A percentile compares a stretch with the other conserved stretches of the same genome.
phyloP scores from a whole-genome alignment of 495 filamentous ascomycete genomes.

The Trichocladium uniseriatum region DNA sequence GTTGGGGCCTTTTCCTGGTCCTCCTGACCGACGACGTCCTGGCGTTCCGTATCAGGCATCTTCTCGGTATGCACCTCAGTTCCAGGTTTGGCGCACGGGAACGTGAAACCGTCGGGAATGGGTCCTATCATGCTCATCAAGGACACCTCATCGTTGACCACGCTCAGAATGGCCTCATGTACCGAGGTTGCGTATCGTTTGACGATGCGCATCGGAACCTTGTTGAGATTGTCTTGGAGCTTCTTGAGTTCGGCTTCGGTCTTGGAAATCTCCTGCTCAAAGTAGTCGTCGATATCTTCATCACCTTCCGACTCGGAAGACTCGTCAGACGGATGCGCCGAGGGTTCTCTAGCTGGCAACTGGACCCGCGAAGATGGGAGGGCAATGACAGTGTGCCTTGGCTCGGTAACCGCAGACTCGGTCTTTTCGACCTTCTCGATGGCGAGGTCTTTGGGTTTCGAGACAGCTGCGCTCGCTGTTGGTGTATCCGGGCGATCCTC shows the following conservation, averaged over 20 bases:
- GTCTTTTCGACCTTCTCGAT: not conserved
- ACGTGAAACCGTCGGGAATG: conserved; percentile 18
- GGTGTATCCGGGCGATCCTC: not conserved
- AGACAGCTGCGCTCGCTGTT: not conserved
- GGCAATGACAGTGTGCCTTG: conserved; percentile 9
- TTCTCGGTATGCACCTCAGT: not conserved
- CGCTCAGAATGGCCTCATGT: conserved; percentile 25
- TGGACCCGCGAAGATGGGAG: conserved; percentile 12
- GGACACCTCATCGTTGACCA: conserved; percentile 27
- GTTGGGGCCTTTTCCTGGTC: conserved; percentile 13
- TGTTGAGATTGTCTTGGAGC: conserved; percentile 22
- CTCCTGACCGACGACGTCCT: not conserved
- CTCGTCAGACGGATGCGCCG: conserved; percentile 22
- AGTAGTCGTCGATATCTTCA: conserved; percentile 44
- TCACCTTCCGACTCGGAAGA: conserved; percentile 43
- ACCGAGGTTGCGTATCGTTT: conserved; percentile 27
- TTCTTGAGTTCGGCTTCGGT: conserved; percentile 34
- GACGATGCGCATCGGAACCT: conserved; percentile 16
- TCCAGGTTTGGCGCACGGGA: conserved; percentile 14
- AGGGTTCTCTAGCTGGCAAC: conserved; percentile 23
- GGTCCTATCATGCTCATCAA: conserved; percentile 27
- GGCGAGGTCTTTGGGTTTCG: not conserved
- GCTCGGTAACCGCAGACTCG: not conserved
- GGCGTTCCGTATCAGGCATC: not conserved
- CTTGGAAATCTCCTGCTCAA: conserved; percentile 38